Conservation (phyloP, 129 eudicot species). For the Saposhnikovia divaricata region DNA sequence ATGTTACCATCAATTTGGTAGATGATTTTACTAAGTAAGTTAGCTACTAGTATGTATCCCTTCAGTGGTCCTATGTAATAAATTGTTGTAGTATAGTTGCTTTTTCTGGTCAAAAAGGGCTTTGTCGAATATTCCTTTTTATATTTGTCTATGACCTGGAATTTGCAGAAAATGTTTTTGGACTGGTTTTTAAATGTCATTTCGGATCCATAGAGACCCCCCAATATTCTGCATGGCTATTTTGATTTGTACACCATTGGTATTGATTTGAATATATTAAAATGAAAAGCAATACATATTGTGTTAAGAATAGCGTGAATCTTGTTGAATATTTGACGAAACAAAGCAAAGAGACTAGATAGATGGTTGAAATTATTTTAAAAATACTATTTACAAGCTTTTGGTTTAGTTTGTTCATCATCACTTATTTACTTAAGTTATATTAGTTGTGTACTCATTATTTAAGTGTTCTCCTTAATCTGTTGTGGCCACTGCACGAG, state of each 20-base stretch:
- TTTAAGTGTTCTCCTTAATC: not conserved
- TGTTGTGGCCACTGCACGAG: not conserved
- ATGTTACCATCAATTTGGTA: conserved; percentile 82
- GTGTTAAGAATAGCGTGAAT: not conserved
- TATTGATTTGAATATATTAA: too few species aligned
- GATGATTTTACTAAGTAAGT: conserved; percentile 86
- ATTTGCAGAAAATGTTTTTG: conserved; percentile 76
- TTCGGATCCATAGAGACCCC: not conserved
- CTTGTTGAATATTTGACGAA: not conserved
- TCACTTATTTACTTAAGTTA: too few species aligned
- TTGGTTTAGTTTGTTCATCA: too few species aligned
- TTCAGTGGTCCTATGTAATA: not conserved
- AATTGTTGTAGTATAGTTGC: not conserved
- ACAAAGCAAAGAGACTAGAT: not conserved
- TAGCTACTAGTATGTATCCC: not conserved
- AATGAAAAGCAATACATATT: not conserved
- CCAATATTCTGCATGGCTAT: not conserved
- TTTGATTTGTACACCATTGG: too few species aligned
- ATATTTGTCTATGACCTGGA: not conserved
- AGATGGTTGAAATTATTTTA: not conserved
- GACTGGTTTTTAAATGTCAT: conserved; percentile 17
- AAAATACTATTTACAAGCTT: too few species aligned
- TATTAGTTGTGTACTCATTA: not conserved
- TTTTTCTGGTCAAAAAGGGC: not conserved
- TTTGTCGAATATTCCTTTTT: not conserved